Evolutionary conservation across 192 early-diverging fungal species (phyloP).

Genomic region (Backusella westeae): DNA sequence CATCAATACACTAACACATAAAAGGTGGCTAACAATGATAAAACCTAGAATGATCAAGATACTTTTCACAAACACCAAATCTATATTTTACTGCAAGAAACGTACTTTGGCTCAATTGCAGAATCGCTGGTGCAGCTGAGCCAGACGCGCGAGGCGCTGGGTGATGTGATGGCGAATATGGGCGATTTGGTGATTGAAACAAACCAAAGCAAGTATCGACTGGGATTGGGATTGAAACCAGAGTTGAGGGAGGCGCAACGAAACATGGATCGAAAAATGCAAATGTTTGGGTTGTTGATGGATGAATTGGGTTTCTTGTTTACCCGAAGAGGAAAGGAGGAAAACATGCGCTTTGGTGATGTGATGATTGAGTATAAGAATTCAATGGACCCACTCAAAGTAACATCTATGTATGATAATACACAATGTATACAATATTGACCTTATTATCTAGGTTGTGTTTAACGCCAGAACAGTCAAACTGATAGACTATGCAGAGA

Average conservation of each 20-base stretch:
- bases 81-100: constrained; percentile 27
- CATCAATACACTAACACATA: too few relatives aligned
- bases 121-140: constrained; percentile 11
- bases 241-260: constrained; percentile 44
- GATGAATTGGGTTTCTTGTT: constrained; percentile 47
- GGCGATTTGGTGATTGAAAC: constrained; percentile 52
- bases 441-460: constrained; percentile 27
- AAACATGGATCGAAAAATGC: constrained; percentile 44
- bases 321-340: constrained; percentile 43
- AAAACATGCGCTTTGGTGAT: constrained; percentile 46
- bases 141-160: constrained; percentile 32
- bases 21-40: neutral
- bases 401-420: neutral
- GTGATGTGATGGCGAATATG: constrained; percentile 40
- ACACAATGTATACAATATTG: neutral
- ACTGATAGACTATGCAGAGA: constrained; percentile 46
- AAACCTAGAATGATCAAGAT: constrained; percentile 20
- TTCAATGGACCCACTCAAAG: constrained; percentile 47
- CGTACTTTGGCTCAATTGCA: constrained; percentile 19
- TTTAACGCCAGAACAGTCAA: constrained; percentile 48
- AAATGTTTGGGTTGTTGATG: constrained; percentile 48
- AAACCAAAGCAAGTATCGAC: constrained; percentile 46
- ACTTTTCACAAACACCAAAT: constrained; percentile 31
- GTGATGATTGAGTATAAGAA: constrained; percentile 48
- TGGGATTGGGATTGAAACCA: constrained; percentile 42